Conservation (phyloP, 148 eudicot genomes). For the Silene uniflora region DNA sequence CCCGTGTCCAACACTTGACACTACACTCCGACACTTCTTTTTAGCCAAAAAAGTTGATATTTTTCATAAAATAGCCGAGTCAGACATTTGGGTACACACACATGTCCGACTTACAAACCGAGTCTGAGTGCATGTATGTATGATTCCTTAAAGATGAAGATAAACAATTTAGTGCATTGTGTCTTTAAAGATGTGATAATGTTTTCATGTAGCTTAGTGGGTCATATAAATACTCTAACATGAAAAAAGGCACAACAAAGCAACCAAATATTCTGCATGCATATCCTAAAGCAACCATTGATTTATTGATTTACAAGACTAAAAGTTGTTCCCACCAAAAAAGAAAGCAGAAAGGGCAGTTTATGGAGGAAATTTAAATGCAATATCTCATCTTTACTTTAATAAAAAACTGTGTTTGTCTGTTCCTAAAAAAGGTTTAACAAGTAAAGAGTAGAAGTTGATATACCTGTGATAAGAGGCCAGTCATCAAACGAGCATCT, state of each 20-base stretch:
- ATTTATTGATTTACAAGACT: background rate
- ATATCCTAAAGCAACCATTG: constrained; percentile 19
- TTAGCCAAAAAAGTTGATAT: too few species aligned
- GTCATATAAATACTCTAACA: constrained; percentile 6
- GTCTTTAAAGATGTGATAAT: constrained; percentile 20
- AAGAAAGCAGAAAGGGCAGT: background rate
- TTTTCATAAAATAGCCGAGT: too few species aligned
- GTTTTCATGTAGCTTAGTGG: constrained; percentile 25
- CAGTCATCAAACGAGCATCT: background rate
- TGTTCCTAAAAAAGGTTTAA: background rate
- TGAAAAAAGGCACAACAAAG: constrained; percentile 8
- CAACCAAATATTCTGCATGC: constrained; percentile 16
- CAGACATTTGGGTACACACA: too few species aligned
- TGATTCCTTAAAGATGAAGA: constrained; percentile 34
- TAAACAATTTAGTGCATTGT: constrained; percentile 28
- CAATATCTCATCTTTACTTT: constrained; percentile 4
- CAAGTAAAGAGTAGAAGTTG: background rate
- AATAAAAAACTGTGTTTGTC: constrained; percentile 5
- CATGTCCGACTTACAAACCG: too few species aligned
- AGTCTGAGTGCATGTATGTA: background rate
- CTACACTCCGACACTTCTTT: too few species aligned
- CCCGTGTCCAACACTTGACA: too few species aligned
- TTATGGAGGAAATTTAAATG: background rate
- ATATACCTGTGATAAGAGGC: background rate
- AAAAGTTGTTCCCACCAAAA: constrained; percentile 4